Evolutionary conservation across 345 rosid genomes (phyloP).

Genomic region (Carallia pectinifolia): DNA sequence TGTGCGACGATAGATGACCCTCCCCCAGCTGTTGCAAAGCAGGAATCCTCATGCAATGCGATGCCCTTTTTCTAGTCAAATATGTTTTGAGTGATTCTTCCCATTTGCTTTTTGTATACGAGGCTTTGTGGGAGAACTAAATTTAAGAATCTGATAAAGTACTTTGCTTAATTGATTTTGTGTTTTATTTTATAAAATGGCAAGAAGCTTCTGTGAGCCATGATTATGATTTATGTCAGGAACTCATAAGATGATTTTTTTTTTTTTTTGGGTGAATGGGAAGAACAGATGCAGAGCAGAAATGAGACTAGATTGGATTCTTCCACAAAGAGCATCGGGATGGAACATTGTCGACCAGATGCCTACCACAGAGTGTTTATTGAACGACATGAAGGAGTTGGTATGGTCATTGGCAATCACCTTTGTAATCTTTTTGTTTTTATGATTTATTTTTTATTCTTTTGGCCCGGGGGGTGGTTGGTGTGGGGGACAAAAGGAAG

Average conservation of each 20-base stretch:
- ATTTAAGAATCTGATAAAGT: constrained; percentile 1
- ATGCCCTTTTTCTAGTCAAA: background rate
- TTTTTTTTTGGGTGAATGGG: constrained; percentile 20
- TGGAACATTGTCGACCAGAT: constrained; percentile 41
- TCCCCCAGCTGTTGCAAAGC: no score
- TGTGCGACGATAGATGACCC: no score
- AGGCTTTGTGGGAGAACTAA: background rate
- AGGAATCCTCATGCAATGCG: no score
- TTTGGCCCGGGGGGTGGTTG: background rate
- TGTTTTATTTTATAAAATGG: no score
- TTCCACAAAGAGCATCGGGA: constrained; percentile 27
- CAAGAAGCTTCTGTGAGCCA: background rate
- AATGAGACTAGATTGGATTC: constrained; percentile 24
- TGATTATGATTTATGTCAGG: background rate
- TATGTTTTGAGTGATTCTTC: background rate
- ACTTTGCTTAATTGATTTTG: background rate
- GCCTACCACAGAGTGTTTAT: constrained; percentile 15
- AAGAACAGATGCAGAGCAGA: constrained; percentile 31
- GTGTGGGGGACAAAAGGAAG: background rate
- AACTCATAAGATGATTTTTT: constrained; percentile 23
- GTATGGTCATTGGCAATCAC: constrained; percentile 13
- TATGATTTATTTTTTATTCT: constrained; percentile 10
- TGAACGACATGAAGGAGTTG: constrained; percentile 25
- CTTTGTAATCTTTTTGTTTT: constrained; percentile 24
- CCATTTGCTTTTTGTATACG: background rate